A percentile compares a stretch with the other conserved stretches of the same genome.
Evolutionary conservation across 1,284 basidiomycete genomes (phyloP).

Genomic region (Earliella scabrosa): DNA sequence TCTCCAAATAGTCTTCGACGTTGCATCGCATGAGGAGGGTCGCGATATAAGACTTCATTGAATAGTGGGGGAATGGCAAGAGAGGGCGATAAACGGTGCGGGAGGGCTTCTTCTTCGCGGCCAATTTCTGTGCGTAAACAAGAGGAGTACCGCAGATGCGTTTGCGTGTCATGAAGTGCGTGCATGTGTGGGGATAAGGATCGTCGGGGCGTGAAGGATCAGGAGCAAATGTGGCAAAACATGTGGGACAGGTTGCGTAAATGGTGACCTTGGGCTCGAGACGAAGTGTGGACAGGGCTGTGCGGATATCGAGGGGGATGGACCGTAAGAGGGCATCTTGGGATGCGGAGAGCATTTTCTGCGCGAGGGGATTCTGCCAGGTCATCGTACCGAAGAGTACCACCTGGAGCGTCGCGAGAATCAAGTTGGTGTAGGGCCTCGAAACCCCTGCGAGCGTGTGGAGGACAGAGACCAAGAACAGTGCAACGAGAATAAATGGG

Average conservation of each 20-base stretch:
- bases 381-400: neutral
- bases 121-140: neutral
- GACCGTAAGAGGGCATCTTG: neutral
- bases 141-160: neutral
- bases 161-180: neutral
- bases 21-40: neutral
- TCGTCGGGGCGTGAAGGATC: neutral
- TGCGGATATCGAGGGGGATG: neutral
- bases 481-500: conserved; percentile 2
- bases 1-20: neutral
- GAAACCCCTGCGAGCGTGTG: neutral
- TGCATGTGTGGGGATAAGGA: conserved; percentile 1
- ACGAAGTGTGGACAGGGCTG: neutral
- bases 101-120: neutral
- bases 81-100: neutral
- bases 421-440: neutral
- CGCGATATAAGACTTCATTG: neutral
- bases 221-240: conserved; percentile 4
- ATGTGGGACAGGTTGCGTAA: conserved; percentile 12
- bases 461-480: neutral
- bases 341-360: neutral
- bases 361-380: neutral
- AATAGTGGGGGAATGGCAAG: neutral
- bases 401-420: neutral
- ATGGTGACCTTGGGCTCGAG: conserved; percentile 1